Conservation (phyloP, 2,329 filamentous ascomycete species). For the Sarocladium strictum region DNA sequence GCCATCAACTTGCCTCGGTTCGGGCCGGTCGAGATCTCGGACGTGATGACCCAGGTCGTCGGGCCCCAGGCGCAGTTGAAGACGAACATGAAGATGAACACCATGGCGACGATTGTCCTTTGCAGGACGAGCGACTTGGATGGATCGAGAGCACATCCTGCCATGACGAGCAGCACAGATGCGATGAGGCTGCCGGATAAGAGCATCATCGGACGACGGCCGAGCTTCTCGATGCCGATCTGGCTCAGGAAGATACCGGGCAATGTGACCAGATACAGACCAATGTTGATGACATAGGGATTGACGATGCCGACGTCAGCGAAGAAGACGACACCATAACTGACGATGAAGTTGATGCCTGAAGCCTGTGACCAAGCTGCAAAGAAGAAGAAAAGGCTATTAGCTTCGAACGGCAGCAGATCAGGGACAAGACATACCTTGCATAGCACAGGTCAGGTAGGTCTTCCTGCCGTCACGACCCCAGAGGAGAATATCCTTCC, state of each 20-base stretch:
- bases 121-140: slow-evolving; percentile 1
- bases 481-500: neutral
- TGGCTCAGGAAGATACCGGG: neutral
- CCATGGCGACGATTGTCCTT: slow-evolving; percentile 18
- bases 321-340: neutral
- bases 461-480: neutral
- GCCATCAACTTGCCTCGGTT: slow-evolving; percentile 16
- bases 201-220: neutral
- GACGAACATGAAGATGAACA: slow-evolving; percentile 15
- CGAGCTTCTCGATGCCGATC: neutral
- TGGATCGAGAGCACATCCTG: neutral
- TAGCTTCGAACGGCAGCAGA: neutral
- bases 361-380: slow-evolving; percentile 1
- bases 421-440: neutral
- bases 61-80: slow-evolving; percentile 15
- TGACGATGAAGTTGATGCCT: slow-evolving; percentile 1
- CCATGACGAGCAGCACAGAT: neutral
- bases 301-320: neutral
- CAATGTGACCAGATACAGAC: neutral
- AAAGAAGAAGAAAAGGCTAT: neutral
- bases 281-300: slow-evolving; percentile 1
- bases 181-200: neutral
- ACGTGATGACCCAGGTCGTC: slow-evolving; percentile 15
- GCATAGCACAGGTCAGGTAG: neutral
- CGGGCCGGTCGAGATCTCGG: slow-evolving; percentile 17